Conservation (phyloP, 108 stramenopile genomes). For the Bacterosira constricta region DNA sequence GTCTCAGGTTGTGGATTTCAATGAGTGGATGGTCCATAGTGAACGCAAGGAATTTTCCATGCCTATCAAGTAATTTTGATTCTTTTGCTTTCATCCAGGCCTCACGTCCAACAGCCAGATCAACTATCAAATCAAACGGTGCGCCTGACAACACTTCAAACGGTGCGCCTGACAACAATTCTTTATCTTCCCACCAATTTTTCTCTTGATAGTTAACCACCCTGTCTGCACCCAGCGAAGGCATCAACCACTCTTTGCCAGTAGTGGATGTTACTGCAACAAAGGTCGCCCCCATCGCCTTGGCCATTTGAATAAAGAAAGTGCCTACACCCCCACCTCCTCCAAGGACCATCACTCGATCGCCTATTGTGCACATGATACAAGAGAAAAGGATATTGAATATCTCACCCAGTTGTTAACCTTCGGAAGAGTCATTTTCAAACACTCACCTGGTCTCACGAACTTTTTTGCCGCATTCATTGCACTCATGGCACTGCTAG, state of each 20-base stretch:
- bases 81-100: constrained; percentile 40
- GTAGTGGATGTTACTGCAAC: constrained; percentile 52
- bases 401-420: too few relatives aligned
- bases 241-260: constrained; percentile 30
- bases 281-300: constrained; percentile 37
- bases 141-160: not conserved
- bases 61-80: constrained; percentile 36
- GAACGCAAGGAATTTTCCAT: constrained; percentile 42
- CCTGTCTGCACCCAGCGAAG: constrained; percentile 50
- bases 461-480: constrained; percentile 17
- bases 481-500: constrained; percentile 38
- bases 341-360: constrained; percentile 58
- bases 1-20: constrained; percentile 46
- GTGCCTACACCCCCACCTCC: constrained; percentile 63
- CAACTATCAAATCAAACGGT: constrained; percentile 56
- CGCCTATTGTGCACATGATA: too few relatives aligned
- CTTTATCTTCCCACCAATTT: constrained; percentile 58
- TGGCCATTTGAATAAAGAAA: constrained; percentile 46
- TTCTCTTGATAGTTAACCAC: constrained; percentile 54
- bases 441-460: constrained; percentile 38
- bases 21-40: constrained; percentile 38
- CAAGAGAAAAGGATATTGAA: too few relatives aligned
- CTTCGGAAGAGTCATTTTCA: too few relatives aligned
- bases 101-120: constrained; percentile 50
- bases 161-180: too few relatives aligned